Evolutionary conservation across 352 stramenopile species (phyloP).

Genomic region (Halophytophthora polymorphica): DNA sequence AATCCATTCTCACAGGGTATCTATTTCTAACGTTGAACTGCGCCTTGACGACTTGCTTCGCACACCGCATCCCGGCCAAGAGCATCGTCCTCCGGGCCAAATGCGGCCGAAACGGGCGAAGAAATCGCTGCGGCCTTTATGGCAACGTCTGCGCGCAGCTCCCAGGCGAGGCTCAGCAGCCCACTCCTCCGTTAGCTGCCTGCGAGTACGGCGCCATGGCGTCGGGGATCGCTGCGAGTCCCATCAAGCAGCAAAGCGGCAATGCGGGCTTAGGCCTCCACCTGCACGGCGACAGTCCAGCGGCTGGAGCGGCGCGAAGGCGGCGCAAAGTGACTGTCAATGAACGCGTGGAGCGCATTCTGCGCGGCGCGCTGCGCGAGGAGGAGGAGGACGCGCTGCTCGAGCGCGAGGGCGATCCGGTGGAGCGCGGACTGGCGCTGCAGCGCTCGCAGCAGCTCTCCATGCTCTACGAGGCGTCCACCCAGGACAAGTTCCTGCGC

Average conservation of each 20-base stretch:
- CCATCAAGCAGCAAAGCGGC: slow-evolving; percentile 8
- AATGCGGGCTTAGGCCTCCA: background rate
- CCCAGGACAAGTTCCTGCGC: slow-evolving; percentile 42
- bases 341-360: slow-evolving; percentile 57
- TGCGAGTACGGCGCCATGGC: no score
- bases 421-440: slow-evolving; percentile 27
- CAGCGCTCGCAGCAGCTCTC: slow-evolving; percentile 43
- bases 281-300: background rate
- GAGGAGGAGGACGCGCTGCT: slow-evolving; percentile 29
- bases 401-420: slow-evolving; percentile 15
- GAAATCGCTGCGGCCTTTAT: no score
- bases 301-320: slow-evolving; percentile 5
- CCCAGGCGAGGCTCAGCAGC: no score
- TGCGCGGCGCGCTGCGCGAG: slow-evolving; percentile 37
- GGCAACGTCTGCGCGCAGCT: no score
- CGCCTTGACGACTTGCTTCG: no score
- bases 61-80: no score
- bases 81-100: no score
- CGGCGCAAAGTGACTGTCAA: slow-evolving; percentile 69
- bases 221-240: slow-evolving; percentile 14
- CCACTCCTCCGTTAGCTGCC: no score
- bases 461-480: slow-evolving; percentile 41
- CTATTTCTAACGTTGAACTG: no score
- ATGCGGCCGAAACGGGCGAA: no score
- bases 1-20: no score